Conservation (phyloP, 352 stramenopile genomes). For the Pelagophyceae sp. region DNA sequence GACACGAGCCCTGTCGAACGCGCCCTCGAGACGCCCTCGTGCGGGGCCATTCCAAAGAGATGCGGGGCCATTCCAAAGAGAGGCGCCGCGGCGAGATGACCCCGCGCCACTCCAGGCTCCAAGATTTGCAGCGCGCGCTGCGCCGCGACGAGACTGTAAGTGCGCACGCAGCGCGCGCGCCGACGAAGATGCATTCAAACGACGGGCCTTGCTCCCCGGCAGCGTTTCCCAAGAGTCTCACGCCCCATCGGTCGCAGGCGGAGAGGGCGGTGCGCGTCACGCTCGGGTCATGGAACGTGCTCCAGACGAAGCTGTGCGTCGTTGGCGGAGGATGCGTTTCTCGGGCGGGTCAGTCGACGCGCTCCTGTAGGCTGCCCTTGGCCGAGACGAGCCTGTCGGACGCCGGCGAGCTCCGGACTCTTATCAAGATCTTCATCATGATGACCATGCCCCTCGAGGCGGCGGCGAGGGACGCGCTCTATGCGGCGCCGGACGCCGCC, state of each 20-base stretch:
- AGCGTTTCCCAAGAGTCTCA: too few species aligned
- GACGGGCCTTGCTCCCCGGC: too few species aligned
- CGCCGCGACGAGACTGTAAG: neutral
- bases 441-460: neutral
- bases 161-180: too few species aligned
- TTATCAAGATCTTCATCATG: slow-evolving; percentile 15
- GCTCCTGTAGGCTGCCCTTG: neutral
- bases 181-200: too few species aligned
- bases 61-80: neutral
- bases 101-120: too few species aligned
- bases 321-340: neutral
- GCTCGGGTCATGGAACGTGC: slow-evolving; percentile 3
- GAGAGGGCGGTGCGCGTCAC: neutral
- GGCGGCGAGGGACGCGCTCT: neutral
- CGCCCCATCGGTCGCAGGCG: too few species aligned
- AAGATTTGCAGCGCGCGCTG: slow-evolving; percentile 17
- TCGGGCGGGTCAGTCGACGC: neutral
- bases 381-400: neutral
- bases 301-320: slow-evolving; percentile 3
- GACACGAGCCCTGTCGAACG: too few species aligned
- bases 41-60: neutral
- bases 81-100: neutral
- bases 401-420: neutral
- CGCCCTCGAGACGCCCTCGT: too few species aligned
- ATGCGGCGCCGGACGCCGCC: neutral